Base-by-base conservation (phyloP, 2,329 filamentous ascomycete genomes). In the Xylaria sp. region DNA sequence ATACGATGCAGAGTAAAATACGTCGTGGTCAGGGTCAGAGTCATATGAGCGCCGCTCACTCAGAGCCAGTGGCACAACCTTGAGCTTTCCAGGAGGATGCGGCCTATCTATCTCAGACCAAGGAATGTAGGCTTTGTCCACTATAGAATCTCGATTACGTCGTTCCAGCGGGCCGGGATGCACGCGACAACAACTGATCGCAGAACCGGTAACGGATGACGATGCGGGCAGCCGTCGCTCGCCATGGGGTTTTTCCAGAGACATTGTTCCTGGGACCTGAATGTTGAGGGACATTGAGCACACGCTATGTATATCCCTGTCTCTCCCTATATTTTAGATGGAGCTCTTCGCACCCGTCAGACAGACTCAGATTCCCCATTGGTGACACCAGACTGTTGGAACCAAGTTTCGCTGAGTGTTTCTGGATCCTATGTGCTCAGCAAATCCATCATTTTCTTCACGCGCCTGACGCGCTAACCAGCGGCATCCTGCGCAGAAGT, bases 191-290 rank as follows among this genome's bases (percentile, higher is more conserved):
- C 41, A 51, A 66, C 62, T 58, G 36, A 59, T 66, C 46, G 58
- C 57, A 55, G 57, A 68, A 64, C 62, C 65, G 69, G 66, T 68
- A 67, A 69, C 57, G 49, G 64, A 49, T 61, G 57, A 56, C 39
- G 49, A 68, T 72, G 70, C 70, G 60, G 66, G n/a, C 52, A 68
- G 52, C 70, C 68, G 70, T 54, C 43, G 18, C 39, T 58, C 25
- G 25, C 59, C 43, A 48, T 58, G 33, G 62, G 41, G 39, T 55
- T 49, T 51, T 62, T 25, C 51, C 48, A 66, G 60, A 71, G 58
- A 69, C 68, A 63, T 39, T 68, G 66, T 64, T 64, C 68, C 68
- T 70, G 67, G 67, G 62, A 64, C 64, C 58, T 67, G 67, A 62
- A 63, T 66, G 8, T 43, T 64, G 59, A 63, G 41, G 33, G 51